Base-by-base conservation (phyloP, 192 early-diverging fungal genomes). In the Linnemannia zychae region DNA sequence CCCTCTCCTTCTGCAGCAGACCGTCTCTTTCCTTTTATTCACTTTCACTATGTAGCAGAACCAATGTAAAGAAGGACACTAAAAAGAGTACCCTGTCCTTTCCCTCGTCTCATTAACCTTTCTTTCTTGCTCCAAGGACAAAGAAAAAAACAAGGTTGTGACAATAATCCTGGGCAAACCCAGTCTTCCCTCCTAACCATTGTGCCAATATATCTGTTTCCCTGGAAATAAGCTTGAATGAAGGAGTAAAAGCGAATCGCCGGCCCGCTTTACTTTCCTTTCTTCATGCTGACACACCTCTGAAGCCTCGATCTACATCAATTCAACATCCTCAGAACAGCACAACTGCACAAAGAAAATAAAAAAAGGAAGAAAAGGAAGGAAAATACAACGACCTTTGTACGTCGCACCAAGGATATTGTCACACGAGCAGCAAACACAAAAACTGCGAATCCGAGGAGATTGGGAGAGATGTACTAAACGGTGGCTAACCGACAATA, bases 321-420 rank as follows among this genome's bases (percentile, higher is more conserved):
- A 44, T 44, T 44, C 40, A 44, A 9, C 9, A 3, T 9, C 9
- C 9, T 44, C 40, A 6, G 40, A 3, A 44, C 3, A 44, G 9
- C 40, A 6, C 40, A 44, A 44, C 40, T 60, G 24, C 24, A 24
- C 53, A 7, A 28, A 28, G 31, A 13, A 63, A 63, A n/a, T n/a
- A 63, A 13, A 63, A 63, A n/a, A 53, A 22, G 6, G 4, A 53
- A 31, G 12, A 24, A 1, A n/a, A 0, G 11, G 17, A 5, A 49
- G 2, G 12, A 4, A 0, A 28, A 9, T 63, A 63, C 57, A 63
- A 63, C 12, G 0, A 13, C 0, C 2, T 31, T 31, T 31, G 57
- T 63, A 63, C 22, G 57, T 63, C 24, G 28, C 57, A 63, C 57
- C 57, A 63, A 63, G 24, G 31, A 63, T 31, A 63, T n/a, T 63